phyloP scores from a whole-genome alignment of 1,284 basidiomycete species.

The Ustilago hordei region DNA sequence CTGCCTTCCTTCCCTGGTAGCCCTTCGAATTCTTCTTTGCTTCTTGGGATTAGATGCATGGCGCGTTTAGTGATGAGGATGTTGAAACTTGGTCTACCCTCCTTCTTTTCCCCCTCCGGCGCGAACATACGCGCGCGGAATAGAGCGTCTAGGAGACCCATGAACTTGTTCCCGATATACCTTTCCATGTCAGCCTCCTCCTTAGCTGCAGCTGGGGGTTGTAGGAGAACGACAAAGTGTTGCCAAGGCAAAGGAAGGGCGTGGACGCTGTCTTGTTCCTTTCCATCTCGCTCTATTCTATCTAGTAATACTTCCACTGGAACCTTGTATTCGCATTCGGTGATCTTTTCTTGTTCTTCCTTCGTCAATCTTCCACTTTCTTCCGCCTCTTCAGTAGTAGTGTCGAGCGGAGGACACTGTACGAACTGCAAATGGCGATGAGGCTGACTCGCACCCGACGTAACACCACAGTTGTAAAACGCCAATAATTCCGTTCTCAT shows the following conservation, averaged over 20 bases:
- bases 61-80: constrained; percentile 62
- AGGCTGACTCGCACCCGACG: constrained; percentile 62
- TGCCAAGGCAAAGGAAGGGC: constrained; percentile 65
- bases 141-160: constrained; percentile 59
- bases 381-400: constrained; percentile 13
- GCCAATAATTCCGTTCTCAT: constrained; percentile 49
- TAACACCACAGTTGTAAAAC: constrained; percentile 67
- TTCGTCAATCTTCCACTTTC: background rate
- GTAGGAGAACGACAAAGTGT: constrained; percentile 64
- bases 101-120: background rate
- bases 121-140: constrained; percentile 55
- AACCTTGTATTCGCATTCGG: constrained; percentile 37
- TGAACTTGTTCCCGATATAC: constrained; percentile 61
- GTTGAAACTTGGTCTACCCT: constrained; percentile 50
- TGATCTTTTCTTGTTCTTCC: constrained; percentile 36
- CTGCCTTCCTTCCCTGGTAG: constrained; percentile 17
- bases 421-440: constrained; percentile 67
- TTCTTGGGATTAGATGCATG: constrained; percentile 65
- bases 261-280: constrained; percentile 58
- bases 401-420: constrained; percentile 46
- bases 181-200: constrained; percentile 30
- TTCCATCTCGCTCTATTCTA: constrained; percentile 61
- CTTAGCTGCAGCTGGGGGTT: constrained; percentile 20
- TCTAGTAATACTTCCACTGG: constrained; percentile 62
- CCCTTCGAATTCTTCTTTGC: constrained; percentile 46